These are phyloP conservation scores for Blastobotrys raffinosifermentans DNA, from an alignment of 1,139 yeast species.

Conservation along the genomic window DNA sequence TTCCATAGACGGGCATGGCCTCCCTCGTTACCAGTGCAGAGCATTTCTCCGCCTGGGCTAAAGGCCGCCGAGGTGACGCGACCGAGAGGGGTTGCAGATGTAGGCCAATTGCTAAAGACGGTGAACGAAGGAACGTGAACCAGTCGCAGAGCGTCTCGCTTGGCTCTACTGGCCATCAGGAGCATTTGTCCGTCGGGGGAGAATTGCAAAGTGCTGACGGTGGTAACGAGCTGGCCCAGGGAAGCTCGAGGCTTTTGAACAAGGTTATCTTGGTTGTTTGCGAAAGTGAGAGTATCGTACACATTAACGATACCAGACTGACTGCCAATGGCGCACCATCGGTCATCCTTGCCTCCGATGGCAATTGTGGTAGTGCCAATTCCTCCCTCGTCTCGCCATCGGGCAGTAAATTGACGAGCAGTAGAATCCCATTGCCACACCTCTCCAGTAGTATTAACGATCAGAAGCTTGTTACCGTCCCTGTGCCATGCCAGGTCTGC, in stretches of 20 bases:
- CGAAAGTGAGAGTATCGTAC: constrained; percentile 49
- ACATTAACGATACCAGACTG: constrained; percentile 85
- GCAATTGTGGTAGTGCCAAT: constrained; percentile 74
- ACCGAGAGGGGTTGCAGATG: constrained; percentile 93
- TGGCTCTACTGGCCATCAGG: constrained; percentile 78
- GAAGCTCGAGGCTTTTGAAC: constrained; percentile 39
- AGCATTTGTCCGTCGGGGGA: constrained; percentile 86
- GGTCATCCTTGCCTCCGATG: constrained; percentile 68
- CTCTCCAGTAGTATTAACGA: constrained; percentile 76
- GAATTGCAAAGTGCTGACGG: constrained; percentile 68
- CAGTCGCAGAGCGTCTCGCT: constrained; percentile 77
- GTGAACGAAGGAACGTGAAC: constrained; percentile 86
- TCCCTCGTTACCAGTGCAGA: constrained; percentile 84
- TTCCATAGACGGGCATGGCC: constrained; percentile 91
- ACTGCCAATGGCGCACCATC: constrained; percentile 87
- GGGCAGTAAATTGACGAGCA: constrained; percentile 44
- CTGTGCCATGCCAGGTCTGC: constrained; percentile 67
- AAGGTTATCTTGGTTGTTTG: constrained; percentile 21
- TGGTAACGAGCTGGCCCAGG: constrained; percentile 75
- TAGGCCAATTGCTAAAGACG: constrained; percentile 94
- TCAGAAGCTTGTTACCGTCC: constrained; percentile 48
- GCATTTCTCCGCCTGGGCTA: constrained; percentile 75
- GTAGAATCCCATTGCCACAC: constrained; percentile 78
- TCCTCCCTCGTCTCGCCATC: constrained; percentile 88
- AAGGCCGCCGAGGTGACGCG: constrained; percentile 79